phyloP scores from a whole-genome alignment of 495 filamentous ascomycete species.

The Lepidopterella palustris region DNA sequence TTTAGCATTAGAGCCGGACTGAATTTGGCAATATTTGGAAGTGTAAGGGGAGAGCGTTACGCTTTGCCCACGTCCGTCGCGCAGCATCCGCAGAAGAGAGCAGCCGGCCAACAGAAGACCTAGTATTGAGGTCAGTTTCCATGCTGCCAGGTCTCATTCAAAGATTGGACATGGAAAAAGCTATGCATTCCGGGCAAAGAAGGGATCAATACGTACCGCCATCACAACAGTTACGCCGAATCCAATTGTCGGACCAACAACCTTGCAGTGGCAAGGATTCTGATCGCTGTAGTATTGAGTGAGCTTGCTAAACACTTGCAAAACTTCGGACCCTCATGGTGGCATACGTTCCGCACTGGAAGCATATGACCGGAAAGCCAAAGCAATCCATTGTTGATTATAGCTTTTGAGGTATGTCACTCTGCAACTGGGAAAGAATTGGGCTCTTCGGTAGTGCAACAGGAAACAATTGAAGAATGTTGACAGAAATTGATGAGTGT shows the following conservation, averaged over 20 bases:
- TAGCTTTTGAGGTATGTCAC: neutral
- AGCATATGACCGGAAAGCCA: constrained; percentile 22
- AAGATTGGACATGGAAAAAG: neutral
- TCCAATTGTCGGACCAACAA: constrained; percentile 55
- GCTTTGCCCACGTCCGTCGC: constrained; percentile 51
- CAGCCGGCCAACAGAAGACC: constrained; percentile 54
- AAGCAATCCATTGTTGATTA: constrained; percentile 23
- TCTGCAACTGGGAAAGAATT: too few species aligned
- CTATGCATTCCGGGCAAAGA: neutral
- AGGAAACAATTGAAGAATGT: neutral
- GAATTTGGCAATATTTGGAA: neutral
- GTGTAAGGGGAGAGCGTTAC: constrained; percentile 30
- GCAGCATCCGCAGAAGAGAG: constrained; percentile 55
- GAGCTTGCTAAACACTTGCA: neutral
- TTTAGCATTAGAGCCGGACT: neutral
- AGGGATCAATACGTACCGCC: constrained; percentile 40
- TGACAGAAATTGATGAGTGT: neutral
- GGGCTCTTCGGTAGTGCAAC: neutral
- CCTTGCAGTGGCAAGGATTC: constrained; percentile 58
- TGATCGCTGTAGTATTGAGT: constrained; percentile 30
- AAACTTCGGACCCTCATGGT: neutral
- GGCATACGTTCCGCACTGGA: constrained; percentile 29
- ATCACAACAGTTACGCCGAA: constrained; percentile 46
- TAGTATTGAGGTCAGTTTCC: constrained; percentile 26
- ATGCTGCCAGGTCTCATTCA: neutral